Evolutionary conservation across 2,329 filamentous ascomycete species (phyloP), one percentile per base, ranked within the genome.

Genomic region (Geosmithia morbida): DNA sequence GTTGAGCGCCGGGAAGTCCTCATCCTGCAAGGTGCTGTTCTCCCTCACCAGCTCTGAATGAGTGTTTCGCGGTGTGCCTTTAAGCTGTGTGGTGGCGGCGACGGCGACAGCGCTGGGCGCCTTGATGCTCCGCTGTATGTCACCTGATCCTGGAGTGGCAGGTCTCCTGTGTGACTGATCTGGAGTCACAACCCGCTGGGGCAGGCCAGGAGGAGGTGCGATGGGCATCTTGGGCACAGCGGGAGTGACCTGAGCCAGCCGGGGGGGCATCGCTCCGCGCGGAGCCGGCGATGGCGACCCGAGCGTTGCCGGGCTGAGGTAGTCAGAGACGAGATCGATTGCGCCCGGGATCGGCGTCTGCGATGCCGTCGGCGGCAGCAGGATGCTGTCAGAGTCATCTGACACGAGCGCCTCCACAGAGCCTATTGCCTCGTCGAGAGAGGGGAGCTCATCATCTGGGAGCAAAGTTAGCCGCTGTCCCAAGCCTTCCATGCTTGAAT

Each of bases 321-420:
- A 26, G 16, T 22, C 30, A 16, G 5, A 16, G 7, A 22, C 43
- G 22, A 20, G 16, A 37, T 49, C 50, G 39, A 64, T 52, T 7
- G 61, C 60, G 10, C 51, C 50, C n/a, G 20, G 17, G 26, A 11
- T 43, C 29, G n/a, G 41, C 44, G 39, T 49, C 40, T 20, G 47
- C 26, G 10, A 41, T 20, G 44, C 42, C 37, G 14, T 18, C 26
- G 10, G 18, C 40, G 30, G 11, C 37, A 42, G 43, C 26, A 44
- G n/a, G 22, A 46, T 30, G 11, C 33, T 42, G 18, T 46, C 43
- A 40, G 29, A 42, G n/a, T 75, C 66, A 56, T 86, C 82, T 19
- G 79, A 76, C 13, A 86, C 81, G 3, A 86, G 65, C 3, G 79
- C 79, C 58, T 85, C 81, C 41, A 86, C 76, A n/a, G 75, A 80